Evolutionary conservation across 345 rosid genomes (phyloP), one percentile per base, ranked within the genome.

Genomic region (Gossypium turneri): DNA sequence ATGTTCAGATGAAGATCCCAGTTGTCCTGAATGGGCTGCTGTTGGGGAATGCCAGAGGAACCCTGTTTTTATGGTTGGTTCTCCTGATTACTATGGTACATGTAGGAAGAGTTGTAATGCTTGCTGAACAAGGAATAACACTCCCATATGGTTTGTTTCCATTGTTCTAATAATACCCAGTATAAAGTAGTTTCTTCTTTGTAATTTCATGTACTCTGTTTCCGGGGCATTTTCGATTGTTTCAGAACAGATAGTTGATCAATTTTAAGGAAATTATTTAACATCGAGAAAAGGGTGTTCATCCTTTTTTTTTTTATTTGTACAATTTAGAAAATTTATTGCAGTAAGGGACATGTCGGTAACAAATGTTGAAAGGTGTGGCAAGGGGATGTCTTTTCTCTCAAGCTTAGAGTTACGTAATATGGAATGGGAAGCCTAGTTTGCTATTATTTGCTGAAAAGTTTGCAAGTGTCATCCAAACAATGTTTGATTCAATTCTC

Each of bases 41-140:
- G 66, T 59, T 2, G 98, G 98, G 0, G 98, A 95, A 76, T 93
- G 98, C 81, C 82, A 85, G 79, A 93, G 79, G 78, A 95, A 95
- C 76, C 94, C 97, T 11, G 85, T 95, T 20, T 95, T 80, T 83
- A 93, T 95, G 99, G 73, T 86, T 45, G 98, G 99, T 63, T 87
- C 98, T 53, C 90, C 94, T 22, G 98, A 93, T 82, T 91, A 95
- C 82, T 93, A 77, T 1, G 98, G 99, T 47, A 87, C 98, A 0
- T 95, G 98, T 79, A 86, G 92, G 84, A 95, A 87, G 85, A 95
- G 98, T 77, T 95, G 99, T 68, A 81, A 85, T 34, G 88, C 85
- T 41, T 89, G 97, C 79, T 87, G 77, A 84, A 22, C 24, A 59
- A 9, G 17, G 25, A 58, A 58, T 58, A 7, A 17, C 25, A 2